Evolutionary conservation across 768 basidiomycete species (phyloP).

Genomic region (Xanthoconium stramineum): DNA sequence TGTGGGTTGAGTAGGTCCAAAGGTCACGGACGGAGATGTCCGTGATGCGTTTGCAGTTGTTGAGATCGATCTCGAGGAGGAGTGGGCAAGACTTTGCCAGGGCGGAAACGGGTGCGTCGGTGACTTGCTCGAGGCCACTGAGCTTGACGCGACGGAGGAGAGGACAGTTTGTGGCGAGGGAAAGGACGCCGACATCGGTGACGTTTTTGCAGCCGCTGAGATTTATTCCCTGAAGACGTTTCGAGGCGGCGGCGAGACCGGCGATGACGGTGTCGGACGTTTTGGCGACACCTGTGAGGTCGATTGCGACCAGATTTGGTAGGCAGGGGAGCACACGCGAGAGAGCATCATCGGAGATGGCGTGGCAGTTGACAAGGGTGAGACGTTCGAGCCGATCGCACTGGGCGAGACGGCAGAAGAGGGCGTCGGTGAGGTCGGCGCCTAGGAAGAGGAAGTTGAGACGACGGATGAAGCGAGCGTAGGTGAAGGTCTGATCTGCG

Average conservation of each 20-base stretch:
- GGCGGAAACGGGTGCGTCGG: slow-evolving; percentile 71
- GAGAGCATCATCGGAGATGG: slow-evolving; percentile 63
- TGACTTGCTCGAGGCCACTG: slow-evolving; percentile 69
- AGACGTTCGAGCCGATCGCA: slow-evolving; percentile 86
- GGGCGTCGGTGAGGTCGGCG: slow-evolving; percentile 65
- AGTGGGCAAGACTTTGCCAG: slow-evolving; percentile 79
- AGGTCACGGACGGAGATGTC: slow-evolving; percentile 78
- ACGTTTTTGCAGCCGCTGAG: slow-evolving; percentile 79
- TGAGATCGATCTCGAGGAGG: slow-evolving; percentile 92
- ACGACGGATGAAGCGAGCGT: slow-evolving; percentile 83
- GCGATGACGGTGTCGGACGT: slow-evolving; percentile 71
- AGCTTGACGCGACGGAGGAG: slow-evolving; percentile 89
- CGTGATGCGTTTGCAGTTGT: slow-evolving; percentile 74
- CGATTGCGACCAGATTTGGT: slow-evolving; percentile 80
- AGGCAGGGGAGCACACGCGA: slow-evolving; percentile 63
- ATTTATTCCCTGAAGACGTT: slow-evolving; percentile 88
- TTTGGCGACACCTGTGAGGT: slow-evolving; percentile 69
- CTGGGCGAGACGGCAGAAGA: slow-evolving; percentile 64
- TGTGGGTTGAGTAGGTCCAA: slow-evolving; percentile 74
- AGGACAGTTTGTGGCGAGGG: slow-evolving; percentile 71
- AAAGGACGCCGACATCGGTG: slow-evolving; percentile 72
- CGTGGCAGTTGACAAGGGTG: slow-evolving; percentile 76
- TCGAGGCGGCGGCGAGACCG: slow-evolving; percentile 66
- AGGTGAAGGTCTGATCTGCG: slow-evolving; percentile 76
- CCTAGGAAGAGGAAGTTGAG: slow-evolving; percentile 83